These are phyloP conservation scores for Cordia subcordata DNA, from an alignment of 257 asterid species.

Conservation along the genomic window DNA sequence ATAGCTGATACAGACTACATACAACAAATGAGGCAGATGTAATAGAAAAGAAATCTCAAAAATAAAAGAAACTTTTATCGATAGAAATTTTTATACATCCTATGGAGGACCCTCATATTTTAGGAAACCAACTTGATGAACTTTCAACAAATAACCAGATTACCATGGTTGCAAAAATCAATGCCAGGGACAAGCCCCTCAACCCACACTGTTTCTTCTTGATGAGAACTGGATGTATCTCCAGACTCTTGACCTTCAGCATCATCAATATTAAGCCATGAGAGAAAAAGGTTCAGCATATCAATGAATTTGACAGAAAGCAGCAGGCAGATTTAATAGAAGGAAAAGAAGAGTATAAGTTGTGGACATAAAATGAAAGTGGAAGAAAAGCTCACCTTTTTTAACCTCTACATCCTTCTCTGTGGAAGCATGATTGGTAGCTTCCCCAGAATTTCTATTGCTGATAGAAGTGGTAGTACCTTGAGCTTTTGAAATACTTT, in stretches of 20 bases:
- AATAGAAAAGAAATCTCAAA: background rate
- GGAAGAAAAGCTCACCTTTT: conserved; percentile 33
- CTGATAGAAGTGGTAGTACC: conserved; percentile 14
- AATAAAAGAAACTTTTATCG: background rate
- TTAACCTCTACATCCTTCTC: conserved; percentile 39
- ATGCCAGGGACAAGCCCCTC: conserved; percentile 99
- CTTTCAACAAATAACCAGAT: conserved; percentile 3
- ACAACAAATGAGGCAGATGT: background rate
- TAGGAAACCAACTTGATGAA: background rate
- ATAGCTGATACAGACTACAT: background rate
- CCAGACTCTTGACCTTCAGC: conserved; percentile 39
- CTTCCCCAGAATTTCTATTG: conserved; percentile 19
- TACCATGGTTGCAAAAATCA: conserved; percentile 99
- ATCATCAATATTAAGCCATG: conserved; percentile 11
- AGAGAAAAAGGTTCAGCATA: conserved; percentile 2
- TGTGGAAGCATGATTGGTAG: conserved; percentile 20
- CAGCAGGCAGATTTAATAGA: background rate
- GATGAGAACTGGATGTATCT: conserved; percentile 31
- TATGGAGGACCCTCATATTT: too few species aligned
- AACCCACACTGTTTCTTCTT: conserved; percentile 62
- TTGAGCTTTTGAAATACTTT: conserved; percentile 33
- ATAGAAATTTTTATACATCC: background rate
- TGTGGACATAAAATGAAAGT: conserved; percentile 5
- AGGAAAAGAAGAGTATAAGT: conserved; percentile 9
- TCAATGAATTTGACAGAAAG: conserved; percentile 8